Base-by-base conservation (phyloP, 306 rosid species). In the Carpinus viminea region DNA sequence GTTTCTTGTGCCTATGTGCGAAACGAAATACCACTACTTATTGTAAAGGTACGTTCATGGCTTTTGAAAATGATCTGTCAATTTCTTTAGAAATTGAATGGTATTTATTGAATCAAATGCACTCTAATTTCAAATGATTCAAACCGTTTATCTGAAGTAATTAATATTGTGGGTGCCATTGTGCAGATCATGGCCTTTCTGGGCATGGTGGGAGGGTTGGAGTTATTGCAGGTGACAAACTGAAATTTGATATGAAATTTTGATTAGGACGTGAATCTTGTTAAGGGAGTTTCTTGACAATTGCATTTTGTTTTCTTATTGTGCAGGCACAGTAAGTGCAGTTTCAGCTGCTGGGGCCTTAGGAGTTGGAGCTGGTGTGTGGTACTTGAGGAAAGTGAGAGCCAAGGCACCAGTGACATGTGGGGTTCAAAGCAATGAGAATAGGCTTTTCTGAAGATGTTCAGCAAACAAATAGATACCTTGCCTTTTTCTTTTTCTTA, bases 401-500 rank as follows among this genome's bases (percentile, higher is more conserved):
- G 93, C 90, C 21, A 91, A 86, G 86, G 91, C 96, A 72, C 96
- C 96, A 50, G 92, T 89, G 3, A 90, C 97, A 16, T 91, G 97
- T 83, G 98, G 99, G 78, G 96, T 95, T 80, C 98, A 95, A 84
- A 89, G 64, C 81, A 95, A 90, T 20, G 98, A 91, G 46, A 95
- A 95, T 76, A 87, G 98, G 80, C 93, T 91, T 86, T 95, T 95
- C 83, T 95, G 85, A 93, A 76, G 53, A 76, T 15, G 11, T 21
- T 71, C 62, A 73, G 34, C 79, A 65, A 72, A 31, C 60, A 70
- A 41, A 53, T 74, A 65, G 34, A 88, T 73, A 78, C 48, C 43
- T 56, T 41, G 41, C 45, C 60, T 48, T 57, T 86, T 82, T 61
- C 59, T 72, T 83, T 83, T 68, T 61, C 52, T 57, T 17, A 36